phyloP scores from a whole-genome alignment of 768 basidiomycete species.

The Rhodotorula paludigena region DNA sequence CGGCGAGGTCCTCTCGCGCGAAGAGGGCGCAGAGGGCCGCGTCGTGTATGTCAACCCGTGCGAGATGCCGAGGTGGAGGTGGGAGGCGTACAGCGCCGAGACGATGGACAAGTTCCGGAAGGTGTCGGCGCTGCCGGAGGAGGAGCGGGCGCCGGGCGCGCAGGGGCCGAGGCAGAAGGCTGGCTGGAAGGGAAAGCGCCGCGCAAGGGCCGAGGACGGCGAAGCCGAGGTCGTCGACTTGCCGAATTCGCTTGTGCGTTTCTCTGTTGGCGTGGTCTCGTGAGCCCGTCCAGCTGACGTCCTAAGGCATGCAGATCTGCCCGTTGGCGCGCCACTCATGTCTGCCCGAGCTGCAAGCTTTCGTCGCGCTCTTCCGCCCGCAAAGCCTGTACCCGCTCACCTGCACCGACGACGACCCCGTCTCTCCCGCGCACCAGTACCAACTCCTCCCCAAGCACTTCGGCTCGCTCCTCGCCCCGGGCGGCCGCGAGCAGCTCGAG shows the following conservation, averaged over 20 bases:
- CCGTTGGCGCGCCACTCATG: conserved; percentile 82
- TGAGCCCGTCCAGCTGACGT: too few relatives aligned
- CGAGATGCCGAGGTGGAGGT: conserved; percentile 59
- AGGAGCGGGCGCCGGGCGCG: conserved; percentile 34
- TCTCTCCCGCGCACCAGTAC: conserved; percentile 63
- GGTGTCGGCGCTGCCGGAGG: conserved; percentile 46
- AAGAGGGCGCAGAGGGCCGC: conserved; percentile 7
- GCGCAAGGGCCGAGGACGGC: not conserved
- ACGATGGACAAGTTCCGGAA: conserved; percentile 52
- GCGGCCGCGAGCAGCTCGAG: conserved; percentile 42
- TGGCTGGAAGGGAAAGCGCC: not conserved
- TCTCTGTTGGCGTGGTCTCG: too few relatives aligned
- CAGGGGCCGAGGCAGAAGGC: too few relatives aligned
- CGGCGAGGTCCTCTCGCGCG: not conserved
- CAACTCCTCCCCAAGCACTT: conserved; percentile 50
- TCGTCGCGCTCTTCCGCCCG: conserved; percentile 79
- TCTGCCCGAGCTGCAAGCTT: conserved; percentile 72
- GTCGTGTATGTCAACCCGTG: conserved; percentile 84
- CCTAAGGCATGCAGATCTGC: conserved; percentile 56
- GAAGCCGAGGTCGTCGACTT: conserved; percentile 30
- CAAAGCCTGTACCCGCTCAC: conserved; percentile 74
- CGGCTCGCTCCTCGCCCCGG: conserved; percentile 54
- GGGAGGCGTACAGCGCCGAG: conserved; percentile 55
- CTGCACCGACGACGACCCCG: conserved; percentile 50
- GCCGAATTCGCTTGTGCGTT: conserved; percentile 62